Base-by-base conservation (phyloP, 805 yeast species). In the Candida hungchunana region DNA sequence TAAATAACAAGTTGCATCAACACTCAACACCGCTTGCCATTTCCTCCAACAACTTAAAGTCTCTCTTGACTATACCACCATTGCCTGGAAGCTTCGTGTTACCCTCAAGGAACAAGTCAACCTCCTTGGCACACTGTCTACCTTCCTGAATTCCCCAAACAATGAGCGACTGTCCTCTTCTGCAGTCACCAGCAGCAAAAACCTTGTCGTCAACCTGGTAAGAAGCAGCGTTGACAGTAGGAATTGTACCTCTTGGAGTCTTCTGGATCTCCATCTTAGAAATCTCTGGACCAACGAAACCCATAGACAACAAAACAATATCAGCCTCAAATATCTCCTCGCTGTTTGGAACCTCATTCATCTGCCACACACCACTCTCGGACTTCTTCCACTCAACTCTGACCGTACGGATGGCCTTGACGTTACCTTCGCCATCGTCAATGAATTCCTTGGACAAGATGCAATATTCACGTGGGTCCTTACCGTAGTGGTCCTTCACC, bases 111-210 rank as follows among this genome's bases (percentile, higher is more conserved):
- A 62, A 83, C 50, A 69, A 61, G 58, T 90, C 98, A 45, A 90
- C 94, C 51, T 86, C 88, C 49, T 96, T 75, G 24, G 98, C 98
- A 76, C 96, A 88, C 65, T 90, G 96, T 70, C 97, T 81, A 49
- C 98, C 98, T 67, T 90, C 98, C 67, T 93, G 97, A 51, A 90
- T 90, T 67, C 97, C 98, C 97, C 97, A 93, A 37, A 90, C 98
- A 60, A 90, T 90, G 62, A 90, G 75, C 3, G 96, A 86, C 70
- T 90, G 98, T 19, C 98, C 98, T 67, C 97, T 81, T 72, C 98
- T 83, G 68, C 97, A 93, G 64, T 90, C 98, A 66, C 98, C 98
- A 33, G 97, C 97, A 32, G 96, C 86, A 56, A 89, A 90, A 42
- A 88, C 56, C 51, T 87, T 88, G 41, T 71, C 82, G 10, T 66